A percentile compares a stretch with the other conserved stretches of the same genome.
These are phyloP conservation scores for Globisporangium ultimum DNA, from an alignment of 352 stramenopile species.

Conservation along the genomic window DNA sequence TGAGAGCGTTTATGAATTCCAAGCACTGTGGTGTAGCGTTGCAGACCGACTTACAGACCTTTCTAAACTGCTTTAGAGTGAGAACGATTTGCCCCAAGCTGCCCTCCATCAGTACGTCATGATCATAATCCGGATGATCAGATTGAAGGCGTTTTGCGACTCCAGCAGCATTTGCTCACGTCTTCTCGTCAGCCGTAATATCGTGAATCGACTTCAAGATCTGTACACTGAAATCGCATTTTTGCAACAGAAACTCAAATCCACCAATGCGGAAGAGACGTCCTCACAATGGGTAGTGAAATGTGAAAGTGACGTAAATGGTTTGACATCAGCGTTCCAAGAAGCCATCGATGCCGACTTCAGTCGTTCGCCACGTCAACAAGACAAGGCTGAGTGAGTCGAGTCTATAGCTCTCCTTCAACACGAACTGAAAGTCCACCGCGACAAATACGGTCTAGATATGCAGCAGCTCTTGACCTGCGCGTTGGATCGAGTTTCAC, in stretches of 20 bases:
- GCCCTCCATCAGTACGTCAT: background rate
- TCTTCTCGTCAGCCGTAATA: background rate
- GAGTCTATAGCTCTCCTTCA: background rate
- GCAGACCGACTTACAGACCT: background rate
- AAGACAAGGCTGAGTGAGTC: background rate
- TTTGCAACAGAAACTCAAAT: background rate
- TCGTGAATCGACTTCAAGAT: background rate
- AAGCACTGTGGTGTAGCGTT: background rate
- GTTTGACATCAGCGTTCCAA: background rate
- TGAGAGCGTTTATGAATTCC: background rate
- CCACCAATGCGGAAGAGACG: too few relatives aligned
- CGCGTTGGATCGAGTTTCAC: background rate
- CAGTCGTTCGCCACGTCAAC: background rate
- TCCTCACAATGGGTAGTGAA: background rate
- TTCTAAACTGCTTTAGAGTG: background rate
- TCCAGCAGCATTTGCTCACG: background rate
- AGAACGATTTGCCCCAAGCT: background rate
- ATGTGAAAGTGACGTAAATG: background rate
- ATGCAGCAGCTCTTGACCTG: background rate
- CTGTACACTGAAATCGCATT: conserved; percentile 3
- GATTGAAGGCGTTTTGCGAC: background rate
- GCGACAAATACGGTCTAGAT: conserved; percentile 1
- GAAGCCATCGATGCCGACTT: background rate
- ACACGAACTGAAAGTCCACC: background rate
- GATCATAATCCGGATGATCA: background rate